Base-by-base conservation (phyloP, 257 asterid genomes). In the Jasminum sambac region DNA sequence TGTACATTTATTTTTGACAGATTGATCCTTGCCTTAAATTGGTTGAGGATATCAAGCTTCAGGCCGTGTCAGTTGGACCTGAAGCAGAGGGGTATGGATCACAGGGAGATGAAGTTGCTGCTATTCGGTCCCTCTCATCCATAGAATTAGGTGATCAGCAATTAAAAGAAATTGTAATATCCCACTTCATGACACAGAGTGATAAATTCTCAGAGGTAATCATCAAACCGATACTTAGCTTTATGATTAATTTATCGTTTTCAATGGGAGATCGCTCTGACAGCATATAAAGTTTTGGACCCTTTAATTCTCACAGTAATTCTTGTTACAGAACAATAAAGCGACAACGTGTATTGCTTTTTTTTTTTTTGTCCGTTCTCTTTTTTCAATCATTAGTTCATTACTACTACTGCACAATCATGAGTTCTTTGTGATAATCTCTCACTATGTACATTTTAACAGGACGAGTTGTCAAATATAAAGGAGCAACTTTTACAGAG, bases 1-100 rank as follows among this genome's bases (percentile, higher is more conserved):
- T 75, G 25, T 50, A 30, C 39, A 55, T 16, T 9, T 55, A 2
- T 55, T 11, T 66, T 73, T 59, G 57, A 75, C 71, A 80, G 85
- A 79, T 70, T 24, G 88, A 83, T 68, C 85, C 88, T 36, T 73
- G 69, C 74, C 76, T 83, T 66, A 72, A 75, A 42, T 75, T 83
- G 74, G 76, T 64, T 59, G 88, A 83, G 58, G 84, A 75, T 72
- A 36, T 70, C 39, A 83, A 72, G 71, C 80, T 63, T 39, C 85
- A 80, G 75, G 77, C 83, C 6, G 36, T 69, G 16, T 69, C 75
- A 46, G 63, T 66, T 50, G 46, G 65, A 64, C 43, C 76, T 44
- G 76, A 60, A 42, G 72, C 84, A 14, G 58, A 67, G 70, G 60
- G 52, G 67, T 83, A 83, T 57, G 83, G 87, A 26, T 75, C 88